phyloP scores from a whole-genome alignment of 2,329 filamentous ascomycete species.

The Trichothecium sympodiale region DNA sequence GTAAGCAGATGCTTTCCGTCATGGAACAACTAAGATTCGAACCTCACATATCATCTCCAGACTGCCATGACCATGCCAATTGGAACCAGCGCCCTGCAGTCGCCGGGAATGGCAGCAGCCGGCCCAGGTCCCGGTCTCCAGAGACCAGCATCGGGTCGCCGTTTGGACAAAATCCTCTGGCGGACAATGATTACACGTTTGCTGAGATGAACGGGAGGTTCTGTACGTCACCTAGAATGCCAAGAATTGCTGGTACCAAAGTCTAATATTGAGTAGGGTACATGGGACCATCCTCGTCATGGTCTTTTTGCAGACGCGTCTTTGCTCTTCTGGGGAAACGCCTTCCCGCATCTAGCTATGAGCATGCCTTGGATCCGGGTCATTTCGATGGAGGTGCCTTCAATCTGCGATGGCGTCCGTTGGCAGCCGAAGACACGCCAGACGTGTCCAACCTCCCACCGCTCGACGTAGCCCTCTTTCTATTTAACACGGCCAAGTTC shows the following conservation, averaged over 20 bases:
- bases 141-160: too few species aligned
- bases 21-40: too few species aligned
- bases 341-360: conserved; percentile 15
- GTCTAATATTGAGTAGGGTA: conserved; percentile 14
- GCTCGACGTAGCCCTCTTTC: conserved; percentile 11
- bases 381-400: conserved; percentile 17
- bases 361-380: conserved; percentile 17
- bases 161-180: conserved; percentile 15
- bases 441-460: conserved; percentile 15
- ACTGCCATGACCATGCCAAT: too few species aligned
- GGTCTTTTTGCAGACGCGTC: conserved; percentile 23
- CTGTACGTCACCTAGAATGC: too few species aligned
- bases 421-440: conserved; percentile 12
- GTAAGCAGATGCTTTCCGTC: too few species aligned
- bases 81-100: too few species aligned
- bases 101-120: too few species aligned
- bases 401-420: conserved; percentile 16
- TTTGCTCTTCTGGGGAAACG: conserved; percentile 18
- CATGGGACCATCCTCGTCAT: conserved; percentile 23
- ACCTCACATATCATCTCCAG: too few species aligned
- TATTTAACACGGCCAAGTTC: conserved; percentile 14
- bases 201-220: conserved; percentile 17
- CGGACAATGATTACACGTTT: conserved; percentile 20
- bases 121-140: too few species aligned
- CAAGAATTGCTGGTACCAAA: too few species aligned